phyloP scores from a whole-genome alignment of 352 stramenopile genomes.

The Globisporangium okanoganense region DNA sequence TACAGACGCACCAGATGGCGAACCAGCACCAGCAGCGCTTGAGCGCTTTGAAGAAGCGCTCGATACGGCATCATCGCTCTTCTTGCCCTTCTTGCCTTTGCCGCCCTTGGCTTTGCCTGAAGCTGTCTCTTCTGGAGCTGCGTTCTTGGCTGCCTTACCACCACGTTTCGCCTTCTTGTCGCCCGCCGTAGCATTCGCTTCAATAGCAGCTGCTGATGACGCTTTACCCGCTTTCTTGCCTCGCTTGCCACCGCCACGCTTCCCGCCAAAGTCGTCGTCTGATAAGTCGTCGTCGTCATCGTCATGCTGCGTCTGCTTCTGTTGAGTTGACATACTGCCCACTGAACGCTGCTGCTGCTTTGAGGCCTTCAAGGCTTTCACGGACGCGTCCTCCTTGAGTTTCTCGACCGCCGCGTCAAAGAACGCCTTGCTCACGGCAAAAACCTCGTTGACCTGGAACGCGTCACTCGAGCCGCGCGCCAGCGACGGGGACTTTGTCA shows the following conservation, averaged over 20 bases:
- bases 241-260: constrained; percentile 29
- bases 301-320: constrained; percentile 20
- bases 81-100: constrained; percentile 49
- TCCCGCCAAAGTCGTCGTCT: constrained; percentile 32
- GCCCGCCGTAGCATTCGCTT: constrained; percentile 9
- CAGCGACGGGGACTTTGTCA: constrained; percentile 41
- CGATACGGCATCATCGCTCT: constrained; percentile 19
- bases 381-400: constrained; percentile 44
- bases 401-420: constrained; percentile 38
- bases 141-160: constrained; percentile 23
- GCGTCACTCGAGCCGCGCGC: constrained; percentile 29
- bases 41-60: constrained; percentile 2
- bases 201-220: constrained; percentile 5
- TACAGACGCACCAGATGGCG: constrained; percentile 1
- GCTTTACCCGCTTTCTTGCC: constrained; percentile 29
- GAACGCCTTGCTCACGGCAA: constrained; percentile 60
- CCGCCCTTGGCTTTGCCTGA: constrained; percentile 30
- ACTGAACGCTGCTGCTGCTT: constrained; percentile 23
- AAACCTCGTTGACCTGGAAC: constrained; percentile 50
- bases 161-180: constrained; percentile 45
- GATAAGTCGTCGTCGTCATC: constrained; percentile 30
- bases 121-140: constrained; percentile 17
- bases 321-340: background rate
- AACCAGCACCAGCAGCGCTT: background rate
- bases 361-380: constrained; percentile 36